Evolutionary conservation across 257 asterid species (phyloP), one percentile per base, ranked within the genome.

Genomic region (Solanum verrucosum): DNA sequence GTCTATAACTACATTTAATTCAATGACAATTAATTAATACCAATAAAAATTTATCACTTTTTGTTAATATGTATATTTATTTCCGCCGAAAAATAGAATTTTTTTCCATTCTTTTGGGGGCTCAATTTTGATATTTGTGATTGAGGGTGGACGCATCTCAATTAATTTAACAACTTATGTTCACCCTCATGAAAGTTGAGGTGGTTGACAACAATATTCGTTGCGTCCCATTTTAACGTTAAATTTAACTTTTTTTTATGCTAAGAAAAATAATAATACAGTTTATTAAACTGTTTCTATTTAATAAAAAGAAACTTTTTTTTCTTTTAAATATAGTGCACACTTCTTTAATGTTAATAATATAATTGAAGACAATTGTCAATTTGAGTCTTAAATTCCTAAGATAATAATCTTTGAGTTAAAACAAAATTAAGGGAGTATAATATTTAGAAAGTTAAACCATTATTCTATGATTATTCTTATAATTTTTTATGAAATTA

Each of bases 11-110:
- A 8, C 11, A 38, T 38, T 38, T 2, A 38, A 38, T 38, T 38
- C 42, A 38, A 38, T 38, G 42, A 38, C 42, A 38, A 2, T 38
- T 38, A 38, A 0, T 2, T 38, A 38, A 38, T 38, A 38, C 0
- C 42, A 0, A 15, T 15, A 15, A 14, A 49, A 0, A 0, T 0
- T 49, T 49, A 49, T 49, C 60, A 2, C 6, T 15, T 0, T 15
- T 5, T 16, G 1, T 16, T 49, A 0, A 5, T 49, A 49, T 15
- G 0, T 0, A 49, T 49, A 49, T 49, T 49, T 49, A 15, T 15
- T 15, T 0, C 3, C 3, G 8, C 1, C 6, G 2, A 49, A 49
- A 49, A 13, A 13, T 44, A 1, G 2, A 44, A 44, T 2, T 18
- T 18, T 56, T 56, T 18, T 20, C 65, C 65, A 18, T 56, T 56